Conservation (phyloP, 345 rosid species). For the Arabis alpina region DNA sequence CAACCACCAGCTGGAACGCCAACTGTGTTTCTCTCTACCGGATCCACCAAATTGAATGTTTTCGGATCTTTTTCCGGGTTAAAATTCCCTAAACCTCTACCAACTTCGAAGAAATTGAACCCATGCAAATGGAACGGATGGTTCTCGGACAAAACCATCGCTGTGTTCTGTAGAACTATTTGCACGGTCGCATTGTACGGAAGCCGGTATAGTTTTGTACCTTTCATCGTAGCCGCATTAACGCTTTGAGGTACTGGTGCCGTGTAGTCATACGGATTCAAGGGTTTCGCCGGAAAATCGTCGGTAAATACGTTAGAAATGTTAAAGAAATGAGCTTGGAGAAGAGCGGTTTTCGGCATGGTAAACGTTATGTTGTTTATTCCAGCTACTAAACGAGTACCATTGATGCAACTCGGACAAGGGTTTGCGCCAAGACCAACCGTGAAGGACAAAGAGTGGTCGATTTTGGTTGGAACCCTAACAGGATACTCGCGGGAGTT, state of each 20-base stretch:
- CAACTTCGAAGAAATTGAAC: constrained; percentile 57
- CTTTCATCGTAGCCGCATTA: constrained; percentile 60
- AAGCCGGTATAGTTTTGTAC: constrained; percentile 69
- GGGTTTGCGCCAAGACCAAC: constrained; percentile 71
- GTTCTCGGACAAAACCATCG: constrained; percentile 69
- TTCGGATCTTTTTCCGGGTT: constrained; percentile 55
- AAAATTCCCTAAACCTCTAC: constrained; percentile 77
- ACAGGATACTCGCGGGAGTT: constrained; percentile 64
- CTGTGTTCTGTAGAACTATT: constrained; percentile 76
- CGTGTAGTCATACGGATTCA: constrained; percentile 56
- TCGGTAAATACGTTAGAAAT: constrained; percentile 69
- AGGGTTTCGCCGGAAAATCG: constrained; percentile 77
- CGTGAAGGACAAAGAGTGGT: constrained; percentile 68
- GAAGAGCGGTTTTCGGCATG: constrained; percentile 68
- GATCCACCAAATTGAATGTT: constrained; percentile 77
- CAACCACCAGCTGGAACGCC: constrained; percentile 92
- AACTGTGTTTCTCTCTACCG: constrained; percentile 89
- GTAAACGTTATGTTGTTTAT: constrained; percentile 78
- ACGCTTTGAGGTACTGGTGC: constrained; percentile 48
- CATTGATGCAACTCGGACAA: constrained; percentile 62
- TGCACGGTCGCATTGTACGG: constrained; percentile 73
- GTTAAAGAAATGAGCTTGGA: constrained; percentile 80
- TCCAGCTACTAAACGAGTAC: constrained; percentile 65
- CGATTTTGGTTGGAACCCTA: constrained; percentile 60
- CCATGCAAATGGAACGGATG: constrained; percentile 87